Evolutionary conservation across 345 rosid genomes (phyloP), one percentile per base, ranked within the genome.

Genomic region (Noccaea bulbosa): DNA sequence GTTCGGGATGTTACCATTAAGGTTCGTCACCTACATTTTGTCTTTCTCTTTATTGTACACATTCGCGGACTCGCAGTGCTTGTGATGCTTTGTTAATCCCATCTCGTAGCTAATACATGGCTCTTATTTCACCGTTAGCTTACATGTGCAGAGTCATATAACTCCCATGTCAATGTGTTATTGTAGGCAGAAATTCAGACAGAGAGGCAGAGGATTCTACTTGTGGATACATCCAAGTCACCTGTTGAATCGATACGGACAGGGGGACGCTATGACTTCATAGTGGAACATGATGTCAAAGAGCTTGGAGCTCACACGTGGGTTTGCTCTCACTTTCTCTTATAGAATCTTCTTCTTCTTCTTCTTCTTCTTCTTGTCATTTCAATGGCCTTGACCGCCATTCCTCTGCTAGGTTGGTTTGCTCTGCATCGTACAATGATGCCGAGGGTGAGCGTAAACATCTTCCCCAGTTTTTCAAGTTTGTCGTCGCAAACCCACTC

Each of bases 291-390:
- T 68, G 99, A 94, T 72, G 97, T 94, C 6, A 91, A 94, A 88
- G 99, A 91, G 82, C 97, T 94, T 7, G 99, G 99, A 45, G 92
- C 99, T 81, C 96, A 94, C 81, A 94, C 98, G 98, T 94, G 51
- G 33, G 72, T 77, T 65, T 52, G 7, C 55, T 35, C 1, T 49
- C 15, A 2, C 30, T 68, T 17, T 35, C 55, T 37, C 6, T 1
- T 27, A 6, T 24, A 3, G 11, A 24, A 58, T 17, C 33, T 38
- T 0, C 3, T 16, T 8, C 12, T 20, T 35, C 15, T 11, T 14
- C 37, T 62, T 17, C 33, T 38, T 0, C 3, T 16, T 8, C 12
- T 22, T 35, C 16, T 11, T 65, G 17, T 10, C 24, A 3, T 43
- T 34, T 50, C 4, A 11, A 5, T 27, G 16, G 0, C 22, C 55